phyloP scores from a whole-genome alignment of 1,139 yeast genomes.

The Yamadazyma membranifaciens region DNA sequence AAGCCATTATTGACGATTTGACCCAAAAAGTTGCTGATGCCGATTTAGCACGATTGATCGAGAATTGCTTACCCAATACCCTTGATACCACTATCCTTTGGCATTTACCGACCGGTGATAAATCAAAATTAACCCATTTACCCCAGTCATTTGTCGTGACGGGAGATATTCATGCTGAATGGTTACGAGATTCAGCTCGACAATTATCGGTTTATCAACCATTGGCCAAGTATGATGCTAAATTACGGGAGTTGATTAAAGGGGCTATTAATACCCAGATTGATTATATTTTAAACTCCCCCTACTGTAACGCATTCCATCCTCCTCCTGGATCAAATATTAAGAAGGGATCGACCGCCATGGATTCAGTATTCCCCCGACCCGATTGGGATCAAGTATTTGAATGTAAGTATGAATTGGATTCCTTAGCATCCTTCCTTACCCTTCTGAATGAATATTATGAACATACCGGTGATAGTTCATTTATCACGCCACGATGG shows the following conservation, averaged over 20 bases:
- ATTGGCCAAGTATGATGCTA: conserved; percentile 49
- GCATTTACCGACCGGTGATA: conserved; percentile 35
- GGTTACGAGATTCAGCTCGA: conserved; percentile 84
- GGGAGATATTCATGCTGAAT: conserved; percentile 89
- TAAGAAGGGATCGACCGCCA: conserved; percentile 50
- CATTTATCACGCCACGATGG: conserved; percentile 60
- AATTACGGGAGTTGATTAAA: conserved; percentile 50
- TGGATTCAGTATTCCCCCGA: conserved; percentile 64
- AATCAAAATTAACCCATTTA: conserved; percentile 15
- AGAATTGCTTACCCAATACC: conserved; percentile 84
- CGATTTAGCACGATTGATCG: conserved; percentile 73
- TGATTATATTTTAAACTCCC: conserved; percentile 54
- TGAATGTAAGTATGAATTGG: conserved; percentile 89
- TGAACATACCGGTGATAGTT: conserved; percentile 49
- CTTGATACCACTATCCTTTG: conserved; percentile 83
- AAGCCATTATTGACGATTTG: conserved; percentile 56
- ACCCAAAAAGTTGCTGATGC: conserved; percentile 49
- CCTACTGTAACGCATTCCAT: conserved; percentile 90
- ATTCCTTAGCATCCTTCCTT: conserved; percentile 79
- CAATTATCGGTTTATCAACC: conserved; percentile 78
- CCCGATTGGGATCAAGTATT: conserved; percentile 75
- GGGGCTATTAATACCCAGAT: conserved; percentile 88
- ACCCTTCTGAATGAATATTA: conserved; percentile 72
- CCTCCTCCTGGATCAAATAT: conserved; percentile 70
- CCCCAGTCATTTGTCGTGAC: conserved; percentile 68